Base-by-base conservation (phyloP, 371 early-diverging fungal species). In the Hamiltosporidium tvaerminnensis region DNA sequence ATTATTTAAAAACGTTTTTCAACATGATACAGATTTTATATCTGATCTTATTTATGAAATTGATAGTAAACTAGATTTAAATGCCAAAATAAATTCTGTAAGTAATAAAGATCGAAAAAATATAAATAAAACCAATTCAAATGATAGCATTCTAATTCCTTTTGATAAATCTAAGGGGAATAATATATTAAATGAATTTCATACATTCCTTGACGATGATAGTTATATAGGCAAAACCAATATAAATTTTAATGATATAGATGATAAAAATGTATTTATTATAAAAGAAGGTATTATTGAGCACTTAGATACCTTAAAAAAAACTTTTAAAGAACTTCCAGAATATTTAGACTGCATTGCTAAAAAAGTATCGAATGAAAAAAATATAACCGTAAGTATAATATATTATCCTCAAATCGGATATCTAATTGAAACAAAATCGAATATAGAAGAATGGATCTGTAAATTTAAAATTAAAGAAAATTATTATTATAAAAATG, bases 351-450 rank as follows among this genome's bases (percentile, higher is more conserved):
- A 57, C 36, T 23, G 59, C 36, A 52, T 60, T 30, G 69, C 59
- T 12, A 49, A 49, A 35, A 61, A 57, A 38, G 39, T 63, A 30
- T 44, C 53, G 2, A 41, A 59, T 12, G 35, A 62, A 31, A 31
- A 57, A 10, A 50, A 57, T 9, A 37, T 50, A 41, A 30, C 33
- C 2, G 2, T 63, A 12, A 23, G 4, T 41, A 55, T 68, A 33
- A 47, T 68, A 7, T 68, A 68, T 58, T 57, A 59, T 32, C 69
- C 69, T 30, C 69, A 68, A 56, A 0, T 68, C 0, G 69, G 69
- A 23, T 68, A 64, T 52, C 32, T 68, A 16, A 57, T 64, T 16
- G 69, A 68, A 58, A 55, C 35, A 5, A 38, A 41, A 4, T 5
- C 30, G 5, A 34, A 32, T 4, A 16, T 2, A 4, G 64, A 41